Base-by-base conservation (phyloP, 768 basidiomycete species). In the Boletus eberwhitei region DNA sequence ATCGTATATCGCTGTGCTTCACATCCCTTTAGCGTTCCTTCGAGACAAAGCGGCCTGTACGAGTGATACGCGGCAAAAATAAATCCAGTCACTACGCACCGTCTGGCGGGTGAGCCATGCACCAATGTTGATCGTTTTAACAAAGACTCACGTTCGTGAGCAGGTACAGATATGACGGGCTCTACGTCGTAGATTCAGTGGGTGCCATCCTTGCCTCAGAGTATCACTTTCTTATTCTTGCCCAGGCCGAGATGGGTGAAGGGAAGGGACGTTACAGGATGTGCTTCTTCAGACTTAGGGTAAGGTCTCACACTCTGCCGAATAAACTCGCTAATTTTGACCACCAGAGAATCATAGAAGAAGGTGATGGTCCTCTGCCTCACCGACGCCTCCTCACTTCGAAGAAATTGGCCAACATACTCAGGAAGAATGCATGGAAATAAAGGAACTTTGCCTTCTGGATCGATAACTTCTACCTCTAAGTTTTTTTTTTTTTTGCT, bases 61-160 rank as follows among this genome's bases (percentile, higher is more conserved):
- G 75, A 40, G 75, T 77, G 12, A 41, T 75, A 29, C 66, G 76
- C n/a, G 75, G 75, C 22, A 60, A 22, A 24, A 63, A 43, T 19
- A 12, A 31, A 0, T 4, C n/a, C 2, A 67, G 42, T 36, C 24
- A 17, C 47, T 71, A 65, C 35, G 39, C 71, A 5, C 69, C 69
- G 0, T 0, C 19, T 1, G 12, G 19, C 19, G 71, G 69, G 71
- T 72, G 39, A 58, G 63, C 22, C 24, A 39, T 22, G 1, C 17
- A 11, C 7, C 16, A 13, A 31, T 19, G 8, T 45, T 9, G 17
- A 26, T 31, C 7, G 37, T 22, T 21, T 19, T 35, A 31, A 13
- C 32, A 26, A 39, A 2, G 16, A 43, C 42, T 56, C 24, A 65
- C 3, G 21, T 26, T 36, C 0, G n/a, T 39, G 22, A 24, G 17